phyloP scores from a whole-genome alignment of 2,329 filamentous ascomycete genomes.

The Ilyonectria robusta region DNA sequence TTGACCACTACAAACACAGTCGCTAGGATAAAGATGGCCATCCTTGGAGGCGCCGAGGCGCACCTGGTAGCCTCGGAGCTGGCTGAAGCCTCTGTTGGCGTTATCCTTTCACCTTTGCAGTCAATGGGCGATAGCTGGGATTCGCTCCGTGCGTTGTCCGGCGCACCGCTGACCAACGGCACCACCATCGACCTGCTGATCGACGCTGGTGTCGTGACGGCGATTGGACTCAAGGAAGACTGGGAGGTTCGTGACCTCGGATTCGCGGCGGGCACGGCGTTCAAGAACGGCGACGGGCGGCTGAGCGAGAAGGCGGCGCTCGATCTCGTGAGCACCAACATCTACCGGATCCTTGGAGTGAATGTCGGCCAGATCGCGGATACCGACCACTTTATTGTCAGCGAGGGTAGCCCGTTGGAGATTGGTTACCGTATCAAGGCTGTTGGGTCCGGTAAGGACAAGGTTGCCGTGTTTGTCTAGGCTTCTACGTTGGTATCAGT shows the following conservation, averaged over 20 bases:
- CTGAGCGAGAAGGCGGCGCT: conserved; percentile 69
- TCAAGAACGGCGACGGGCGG: conserved; percentile 67
- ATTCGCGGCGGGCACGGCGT: conserved; percentile 72
- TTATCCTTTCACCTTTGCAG: conserved; percentile 73
- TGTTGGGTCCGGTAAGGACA: conserved; percentile 57
- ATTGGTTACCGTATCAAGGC: conserved; percentile 70
- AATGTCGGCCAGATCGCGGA: conserved; percentile 47
- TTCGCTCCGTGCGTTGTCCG: conserved; percentile 72
- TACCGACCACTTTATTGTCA: conserved; percentile 70
- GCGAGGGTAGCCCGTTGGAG: conserved; percentile 74
- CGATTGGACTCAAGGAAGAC: conserved; percentile 72
- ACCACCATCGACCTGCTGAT: conserved; percentile 72
- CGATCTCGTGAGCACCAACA: conserved; percentile 68
- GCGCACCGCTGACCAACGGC: conserved; percentile 76
- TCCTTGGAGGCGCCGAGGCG: conserved; percentile 75
- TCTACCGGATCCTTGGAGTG: conserved; percentile 71
- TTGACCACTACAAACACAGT: conserved; percentile 18
- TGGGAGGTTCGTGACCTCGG: conserved; percentile 74
- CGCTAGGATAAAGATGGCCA: conserved; percentile 64
- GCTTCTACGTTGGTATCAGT: not conserved
- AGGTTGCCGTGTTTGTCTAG: conserved; percentile 55
- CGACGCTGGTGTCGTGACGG: conserved; percentile 70
- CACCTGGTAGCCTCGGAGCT: conserved; percentile 72
- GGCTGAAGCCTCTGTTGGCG: conserved; percentile 68
- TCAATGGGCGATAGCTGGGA: conserved; percentile 72